These are phyloP conservation scores for Scheffersomyces lignosus DNA, from an alignment of 805 yeast species.

Conservation along the genomic window DNA sequence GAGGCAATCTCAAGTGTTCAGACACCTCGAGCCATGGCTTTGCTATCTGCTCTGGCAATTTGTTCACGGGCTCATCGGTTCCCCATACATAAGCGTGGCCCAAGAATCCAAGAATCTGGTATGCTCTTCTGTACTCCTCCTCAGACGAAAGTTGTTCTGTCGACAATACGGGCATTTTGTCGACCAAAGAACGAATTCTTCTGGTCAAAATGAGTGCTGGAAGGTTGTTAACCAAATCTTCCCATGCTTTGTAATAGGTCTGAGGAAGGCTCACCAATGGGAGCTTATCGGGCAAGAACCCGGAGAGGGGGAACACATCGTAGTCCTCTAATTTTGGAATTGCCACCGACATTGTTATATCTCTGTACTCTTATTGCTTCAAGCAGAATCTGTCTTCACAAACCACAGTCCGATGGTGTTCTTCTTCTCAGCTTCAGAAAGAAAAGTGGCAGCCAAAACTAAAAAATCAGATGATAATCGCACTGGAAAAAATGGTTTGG, in stretches of 20 bases:
- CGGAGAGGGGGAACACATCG: slow-evolving; percentile 68
- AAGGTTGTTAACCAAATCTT: slow-evolving; percentile 57
- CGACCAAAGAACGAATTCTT: slow-evolving; percentile 61
- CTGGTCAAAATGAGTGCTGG: slow-evolving; percentile 74
- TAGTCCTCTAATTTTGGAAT: slow-evolving; percentile 51
- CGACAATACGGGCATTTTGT: slow-evolving; percentile 56
- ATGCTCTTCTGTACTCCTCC: slow-evolving; percentile 73
- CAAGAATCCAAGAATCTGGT: slow-evolving; percentile 73
- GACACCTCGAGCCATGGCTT: slow-evolving; percentile 65
- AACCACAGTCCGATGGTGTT: not conserved
- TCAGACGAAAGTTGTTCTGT: slow-evolving; percentile 44
- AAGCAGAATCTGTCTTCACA: not conserved
- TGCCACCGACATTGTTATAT: slow-evolving; percentile 2
- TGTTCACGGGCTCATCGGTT: slow-evolving; percentile 57
- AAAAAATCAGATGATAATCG: too few species aligned
- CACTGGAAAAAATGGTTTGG: too few species aligned
- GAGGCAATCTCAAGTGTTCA: slow-evolving; percentile 69
- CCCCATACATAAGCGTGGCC: slow-evolving; percentile 94
- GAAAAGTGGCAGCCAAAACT: too few species aligned
- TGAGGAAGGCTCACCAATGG: slow-evolving; percentile 65
- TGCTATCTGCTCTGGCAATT: slow-evolving; percentile 67
- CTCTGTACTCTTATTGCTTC: not conserved
- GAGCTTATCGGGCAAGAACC: slow-evolving; percentile 71
- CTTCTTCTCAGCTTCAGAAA: not conserved
- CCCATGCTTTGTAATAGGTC: slow-evolving; percentile 77